Evolutionary conservation across 1,139 yeast species (phyloP), one percentile per base, ranked within the genome.

Genomic region (Torulaspora pretoriensis): DNA sequence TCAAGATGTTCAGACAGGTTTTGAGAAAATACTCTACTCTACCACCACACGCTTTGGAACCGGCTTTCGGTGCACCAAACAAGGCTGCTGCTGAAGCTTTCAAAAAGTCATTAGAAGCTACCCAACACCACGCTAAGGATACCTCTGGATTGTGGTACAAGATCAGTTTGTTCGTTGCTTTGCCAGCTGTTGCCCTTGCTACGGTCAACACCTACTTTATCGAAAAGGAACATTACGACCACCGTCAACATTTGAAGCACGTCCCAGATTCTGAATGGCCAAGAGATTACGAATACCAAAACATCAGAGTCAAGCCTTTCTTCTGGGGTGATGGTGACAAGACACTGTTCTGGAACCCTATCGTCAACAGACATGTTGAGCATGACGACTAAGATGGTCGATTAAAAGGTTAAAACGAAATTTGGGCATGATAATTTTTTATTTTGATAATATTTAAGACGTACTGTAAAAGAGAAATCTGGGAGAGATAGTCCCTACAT

Each of bases 241-340:
- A 90, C 77, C 80, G 96, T 72, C 78, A 77, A 66, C 97, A 90
- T 72, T 70, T 77, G 62, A 75, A 74, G 56, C 87, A 85, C 63
- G 74, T 87, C 50, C 65, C 82, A 35, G 97, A 89, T 68, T 94
- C 83, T 57, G 95, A 89, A 68, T 85, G 95, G 89, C 97, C 96
- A 61, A 73, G 70, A 52, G 94, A 84, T 71, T 87, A 86, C 74
- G 92, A 82, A 56, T 92, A 81, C 79, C 90, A 83, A 75, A 90
- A 92, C 77, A 70, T 88, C 61, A 86, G 97, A 80, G 68, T 69
- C 64, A 83, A 80, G 70, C 83, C 85, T 67, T 85, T 78, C 79
- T 90, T 88, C 83, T 92, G 97, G 97, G 97, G 97, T 65, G 90
- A 92, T 67, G 97, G 98, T 67, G 96, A 89, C 77, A 82, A 87